A percentile compares a stretch with the other conserved stretches of the same genome.
Evolutionary conservation across 371 early-diverging fungal genomes (phyloP).

Genomic region (Apophysomyces sp.): DNA sequence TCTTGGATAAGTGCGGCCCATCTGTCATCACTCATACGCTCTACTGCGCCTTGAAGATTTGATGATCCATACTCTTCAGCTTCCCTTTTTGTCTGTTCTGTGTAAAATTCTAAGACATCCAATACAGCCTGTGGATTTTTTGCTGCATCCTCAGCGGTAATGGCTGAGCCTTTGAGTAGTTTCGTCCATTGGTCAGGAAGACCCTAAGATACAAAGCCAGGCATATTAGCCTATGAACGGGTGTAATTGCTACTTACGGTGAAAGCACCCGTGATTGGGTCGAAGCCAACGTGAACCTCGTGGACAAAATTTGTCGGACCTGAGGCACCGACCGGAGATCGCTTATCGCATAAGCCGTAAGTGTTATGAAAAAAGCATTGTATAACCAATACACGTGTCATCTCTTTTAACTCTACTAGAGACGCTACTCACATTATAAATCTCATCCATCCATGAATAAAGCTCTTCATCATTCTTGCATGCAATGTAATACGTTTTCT

Average conservation of each 20-base stretch:
- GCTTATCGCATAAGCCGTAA: constrained; percentile 19
- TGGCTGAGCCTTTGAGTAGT: constrained; percentile 84
- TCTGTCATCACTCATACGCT: constrained; percentile 42
- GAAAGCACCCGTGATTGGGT: constrained; percentile 77
- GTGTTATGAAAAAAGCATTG: neutral
- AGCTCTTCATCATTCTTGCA: constrained; percentile 82
- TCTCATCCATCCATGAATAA: constrained; percentile 86
- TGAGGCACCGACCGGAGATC: constrained; percentile 58
- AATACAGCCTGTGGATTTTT: constrained; percentile 96
- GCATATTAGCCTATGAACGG: neutral
- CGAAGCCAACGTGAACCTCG: constrained; percentile 87
- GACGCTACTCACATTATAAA: constrained; percentile 61
- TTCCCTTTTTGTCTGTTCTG: constrained; percentile 68
- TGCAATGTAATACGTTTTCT: constrained; percentile 70
- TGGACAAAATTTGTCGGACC: constrained; percentile 86
- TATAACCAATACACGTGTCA: constrained; percentile 47
- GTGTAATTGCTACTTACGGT: constrained; percentile 46
- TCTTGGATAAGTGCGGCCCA: constrained; percentile 46
- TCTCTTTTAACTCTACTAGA: neutral
- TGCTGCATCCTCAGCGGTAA: constrained; percentile 92
- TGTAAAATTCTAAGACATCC: constrained; percentile 94
- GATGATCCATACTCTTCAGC: constrained; percentile 49
- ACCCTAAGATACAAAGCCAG: constrained; percentile 53
- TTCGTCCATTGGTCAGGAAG: constrained; percentile 92
- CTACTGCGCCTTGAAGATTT: constrained; percentile 25